Conservation (phyloP, 495 filamentous ascomycete genomes). For the Penicillium desertorum region DNA sequence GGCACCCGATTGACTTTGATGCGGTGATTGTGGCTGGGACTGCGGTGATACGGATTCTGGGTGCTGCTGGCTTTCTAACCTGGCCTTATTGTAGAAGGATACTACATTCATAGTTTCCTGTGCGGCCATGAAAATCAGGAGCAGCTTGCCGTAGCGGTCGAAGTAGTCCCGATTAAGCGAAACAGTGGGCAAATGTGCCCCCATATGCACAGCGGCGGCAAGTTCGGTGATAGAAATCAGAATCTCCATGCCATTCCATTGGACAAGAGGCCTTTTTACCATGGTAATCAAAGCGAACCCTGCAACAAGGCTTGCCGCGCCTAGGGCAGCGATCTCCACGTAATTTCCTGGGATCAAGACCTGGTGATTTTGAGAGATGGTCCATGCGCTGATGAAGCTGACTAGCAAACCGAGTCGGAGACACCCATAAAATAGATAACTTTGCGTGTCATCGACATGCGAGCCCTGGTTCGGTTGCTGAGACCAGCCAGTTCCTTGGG, state of each 20-base stretch:
- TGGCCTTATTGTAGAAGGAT: conserved; percentile 25
- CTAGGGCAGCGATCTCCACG: conserved; percentile 42
- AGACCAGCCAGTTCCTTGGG: conserved; percentile 13
- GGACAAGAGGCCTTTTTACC: conserved; percentile 36
- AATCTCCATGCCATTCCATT: conserved; percentile 49
- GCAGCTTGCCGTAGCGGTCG: conserved; percentile 44
- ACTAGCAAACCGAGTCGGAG: conserved; percentile 38
- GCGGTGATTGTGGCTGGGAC: conserved; percentile 5
- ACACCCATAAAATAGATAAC: conserved; percentile 28
- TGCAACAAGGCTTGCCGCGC: conserved; percentile 42
- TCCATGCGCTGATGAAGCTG: conserved; percentile 36
- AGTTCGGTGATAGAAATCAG: conserved; percentile 46
- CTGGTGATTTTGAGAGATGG: conserved; percentile 34
- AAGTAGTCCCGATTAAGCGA: conserved; percentile 40
- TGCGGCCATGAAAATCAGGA: conserved; percentile 43
- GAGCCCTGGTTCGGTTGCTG: conserved; percentile 13
- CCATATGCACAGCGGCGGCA: conserved; percentile 39
- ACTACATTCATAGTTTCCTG: conserved; percentile 39
- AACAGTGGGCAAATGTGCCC: conserved; percentile 37
- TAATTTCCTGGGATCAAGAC: conserved; percentile 40
- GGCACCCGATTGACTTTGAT: conserved; percentile 3
- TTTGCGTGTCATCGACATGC: conserved; percentile 15
- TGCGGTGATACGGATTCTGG: conserved; percentile 7
- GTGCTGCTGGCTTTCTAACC: conserved; percentile 9
- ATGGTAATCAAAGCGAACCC: conserved; percentile 43